Evolutionary conservation across 257 asterid species (phyloP), one percentile per base, ranked within the genome.

Genomic region (Coffea canephora): DNA sequence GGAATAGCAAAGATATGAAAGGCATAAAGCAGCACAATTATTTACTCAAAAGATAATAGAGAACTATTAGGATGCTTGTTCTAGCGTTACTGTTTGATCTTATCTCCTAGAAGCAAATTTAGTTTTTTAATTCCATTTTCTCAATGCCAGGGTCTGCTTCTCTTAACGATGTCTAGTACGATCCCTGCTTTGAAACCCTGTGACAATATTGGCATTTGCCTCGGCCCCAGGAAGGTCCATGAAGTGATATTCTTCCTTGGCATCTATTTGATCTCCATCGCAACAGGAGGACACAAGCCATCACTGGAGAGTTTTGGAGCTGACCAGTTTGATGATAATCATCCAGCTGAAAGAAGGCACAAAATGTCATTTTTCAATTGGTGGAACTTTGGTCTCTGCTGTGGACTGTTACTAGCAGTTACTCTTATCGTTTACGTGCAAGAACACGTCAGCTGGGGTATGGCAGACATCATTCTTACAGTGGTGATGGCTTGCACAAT

Each of bases 291-390:
- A 74, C 97, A 92, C 76, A 96, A 92, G 86, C 97, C 99, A 3
- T 86, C 96, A 2, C 85, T 96, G 12, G 96, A 96, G 88, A 94
- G 99, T 89, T 96, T 96, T 73, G 99, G 99, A 27, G 99, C 98
- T 4, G 96, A 96, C 57, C 99, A 96, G 77, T 96, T 96, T 46
- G 99, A 96, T 61, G 99, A 94, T 23, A 90, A 90, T 68, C 95
- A 96, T 73, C 91, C 90, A 1, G 77, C 71, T 25, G 99, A 96
- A 73, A 81, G 96, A 39, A 84, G 74, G 41, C 72, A 88, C 49
- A 96, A 92, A 74, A 90, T 92, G 93, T 96, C 98, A 0, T 95
- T 88, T 71, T 95, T 95, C 90, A 95, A 95, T 61, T 95, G 99
- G 99, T 95, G 98, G 99, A 92, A 84, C 59, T 87, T 86, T 25